These are phyloP conservation scores for Phaeosphaeria sp. DNA, from an alignment of 2,329 filamentous ascomycete genomes.

Conservation along the genomic window DNA sequence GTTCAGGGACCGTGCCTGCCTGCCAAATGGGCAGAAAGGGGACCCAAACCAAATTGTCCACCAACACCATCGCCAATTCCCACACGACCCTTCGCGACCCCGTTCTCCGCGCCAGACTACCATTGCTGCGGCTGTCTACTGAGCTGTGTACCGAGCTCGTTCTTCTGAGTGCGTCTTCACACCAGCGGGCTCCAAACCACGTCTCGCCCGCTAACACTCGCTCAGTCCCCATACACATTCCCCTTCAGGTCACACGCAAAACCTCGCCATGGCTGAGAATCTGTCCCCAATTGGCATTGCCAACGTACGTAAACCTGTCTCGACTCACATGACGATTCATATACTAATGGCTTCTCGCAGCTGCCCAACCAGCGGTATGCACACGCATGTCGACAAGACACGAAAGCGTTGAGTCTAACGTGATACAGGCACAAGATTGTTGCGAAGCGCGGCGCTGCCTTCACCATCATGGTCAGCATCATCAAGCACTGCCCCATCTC, in stretches of 20 bases:
- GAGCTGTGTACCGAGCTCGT: background rate
- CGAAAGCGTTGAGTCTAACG: slow-evolving; percentile 39
- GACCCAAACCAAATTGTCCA: slow-evolving; percentile 49
- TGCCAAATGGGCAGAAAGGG: slow-evolving; percentile 51
- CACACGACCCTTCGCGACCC: slow-evolving; percentile 12
- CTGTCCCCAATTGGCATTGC: slow-evolving; percentile 75
- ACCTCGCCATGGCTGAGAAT: slow-evolving; percentile 65
- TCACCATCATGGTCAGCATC: slow-evolving; percentile 92
- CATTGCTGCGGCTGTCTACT: background rate
- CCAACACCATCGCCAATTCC: slow-evolving; percentile 27
- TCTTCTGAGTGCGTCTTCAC: background rate
- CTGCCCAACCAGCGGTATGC: slow-evolving; percentile 72
- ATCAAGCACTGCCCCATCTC: background rate
- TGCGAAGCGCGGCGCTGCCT: slow-evolving; percentile 88
- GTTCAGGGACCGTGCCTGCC: slow-evolving; percentile 46
- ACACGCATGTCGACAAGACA: slow-evolving; percentile 13
- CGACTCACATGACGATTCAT: background rate
- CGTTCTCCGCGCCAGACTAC: background rate
- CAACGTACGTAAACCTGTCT: slow-evolving; percentile 63
- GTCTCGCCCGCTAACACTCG: slow-evolving; percentile 24
- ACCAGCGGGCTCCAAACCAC: background rate
- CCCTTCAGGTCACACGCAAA: slow-evolving; percentile 26
- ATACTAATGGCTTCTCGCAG: slow-evolving; percentile 53
- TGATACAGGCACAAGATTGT: slow-evolving; percentile 71
- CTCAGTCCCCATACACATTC: slow-evolving; percentile 24